phyloP scores from a whole-genome alignment of 23 red algal genomes.

The Agarophyton chilense region DNA sequence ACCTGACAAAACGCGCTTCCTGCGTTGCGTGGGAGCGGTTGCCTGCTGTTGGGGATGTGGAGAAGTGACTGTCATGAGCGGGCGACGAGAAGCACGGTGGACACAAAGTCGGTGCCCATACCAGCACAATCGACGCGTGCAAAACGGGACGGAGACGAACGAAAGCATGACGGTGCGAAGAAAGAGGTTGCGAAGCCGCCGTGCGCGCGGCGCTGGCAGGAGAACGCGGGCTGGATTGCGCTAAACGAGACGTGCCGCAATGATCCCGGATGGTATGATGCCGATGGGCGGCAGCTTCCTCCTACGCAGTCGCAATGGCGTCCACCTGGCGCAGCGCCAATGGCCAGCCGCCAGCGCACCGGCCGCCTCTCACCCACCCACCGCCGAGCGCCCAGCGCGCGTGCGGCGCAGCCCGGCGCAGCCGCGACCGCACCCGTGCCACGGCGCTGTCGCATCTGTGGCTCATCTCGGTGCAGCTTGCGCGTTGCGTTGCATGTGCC shows the following conservation, averaged over 20 bases:
- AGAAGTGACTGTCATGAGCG: constrained; percentile 19
- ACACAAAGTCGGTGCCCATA: background rate
- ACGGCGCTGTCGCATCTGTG: background rate
- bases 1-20: constrained; percentile 90
- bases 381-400: too few species aligned
- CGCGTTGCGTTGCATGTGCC: too few species aligned
- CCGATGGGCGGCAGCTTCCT: too few species aligned
- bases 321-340: too few species aligned
- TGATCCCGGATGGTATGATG: too few species aligned
- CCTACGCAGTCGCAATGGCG: too few species aligned
- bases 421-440: constrained; percentile 21
- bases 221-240: too few species aligned
- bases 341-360: too few species aligned
- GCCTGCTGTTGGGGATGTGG: constrained; percentile 21
- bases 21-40: background rate
- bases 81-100: background rate
- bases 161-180: background rate
- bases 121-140: background rate
- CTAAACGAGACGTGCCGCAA: too few species aligned
- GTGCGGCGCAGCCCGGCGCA: background rate
- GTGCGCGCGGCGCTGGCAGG: background rate
- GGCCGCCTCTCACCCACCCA: too few species aligned
- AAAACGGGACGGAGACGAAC: background rate
- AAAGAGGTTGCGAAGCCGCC: background rate
- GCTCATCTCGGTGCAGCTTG: background rate